Conservation (phyloP, 2,329 filamentous ascomycete species). For the Colletotrichum tabaci region DNA sequence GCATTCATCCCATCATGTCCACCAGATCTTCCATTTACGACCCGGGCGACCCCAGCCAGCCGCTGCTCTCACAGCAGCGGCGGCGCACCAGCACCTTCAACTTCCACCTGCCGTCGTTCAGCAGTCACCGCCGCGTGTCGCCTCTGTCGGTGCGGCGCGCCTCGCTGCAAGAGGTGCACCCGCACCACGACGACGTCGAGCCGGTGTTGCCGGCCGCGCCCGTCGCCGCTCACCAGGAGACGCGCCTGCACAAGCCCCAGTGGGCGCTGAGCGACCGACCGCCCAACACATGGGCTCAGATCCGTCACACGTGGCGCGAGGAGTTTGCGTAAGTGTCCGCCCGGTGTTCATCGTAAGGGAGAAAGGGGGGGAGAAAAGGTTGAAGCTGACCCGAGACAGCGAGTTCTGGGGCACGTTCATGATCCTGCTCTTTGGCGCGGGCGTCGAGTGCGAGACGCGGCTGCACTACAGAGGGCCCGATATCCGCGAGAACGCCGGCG, state of each 20-base stretch:
- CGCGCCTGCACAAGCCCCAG: conserved; percentile 39
- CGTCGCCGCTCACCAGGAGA: conserved; percentile 35
- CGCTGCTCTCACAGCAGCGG: conserved; percentile 22
- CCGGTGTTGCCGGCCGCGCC: conserved; percentile 36
- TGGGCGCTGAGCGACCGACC: conserved; percentile 37
- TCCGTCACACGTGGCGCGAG: conserved; percentile 34
- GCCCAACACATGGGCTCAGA: conserved; percentile 36
- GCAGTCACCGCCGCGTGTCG: conserved; percentile 17
- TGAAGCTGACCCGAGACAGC: conserved; percentile 6
- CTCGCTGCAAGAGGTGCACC: conserved; percentile 37
- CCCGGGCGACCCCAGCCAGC: conserved; percentile 33
- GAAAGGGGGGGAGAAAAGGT: too few species aligned
- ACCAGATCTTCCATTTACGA: conserved; percentile 34
- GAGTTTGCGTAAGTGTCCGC: conserved; percentile 30
- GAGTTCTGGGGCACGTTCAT: conserved; percentile 41
- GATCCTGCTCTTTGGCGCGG: conserved; percentile 39
- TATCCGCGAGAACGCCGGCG: conserved; percentile 36
- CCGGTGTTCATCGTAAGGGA: too few species aligned
- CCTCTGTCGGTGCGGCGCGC: conserved; percentile 28
- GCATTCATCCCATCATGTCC: conserved; percentile 16
- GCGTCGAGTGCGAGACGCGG: conserved; percentile 39
- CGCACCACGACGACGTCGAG: conserved; percentile 34
- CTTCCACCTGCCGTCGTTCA: conserved; percentile 20
- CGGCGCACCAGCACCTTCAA: conserved; percentile 30
- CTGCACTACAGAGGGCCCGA: conserved; percentile 25